Evolutionary conservation across 2,329 filamentous ascomycete species (phyloP).

Genomic region (Mycocentrospora acerina): DNA sequence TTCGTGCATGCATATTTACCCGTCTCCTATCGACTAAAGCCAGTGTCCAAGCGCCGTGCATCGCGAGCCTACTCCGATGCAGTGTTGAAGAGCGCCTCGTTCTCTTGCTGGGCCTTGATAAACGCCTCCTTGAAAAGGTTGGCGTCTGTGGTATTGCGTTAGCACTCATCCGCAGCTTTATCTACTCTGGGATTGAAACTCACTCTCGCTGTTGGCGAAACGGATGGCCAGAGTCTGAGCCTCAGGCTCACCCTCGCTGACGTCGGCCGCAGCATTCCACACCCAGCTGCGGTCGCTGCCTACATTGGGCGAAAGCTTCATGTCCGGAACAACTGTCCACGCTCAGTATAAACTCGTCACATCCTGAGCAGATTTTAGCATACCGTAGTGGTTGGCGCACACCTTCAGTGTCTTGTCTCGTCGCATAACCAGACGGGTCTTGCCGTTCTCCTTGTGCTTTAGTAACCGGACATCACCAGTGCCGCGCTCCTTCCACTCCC

Average conservation of each 20-base stretch:
- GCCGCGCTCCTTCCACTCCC: constrained; percentile 99
- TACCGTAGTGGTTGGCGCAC: constrained; percentile 99
- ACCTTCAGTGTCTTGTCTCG: constrained; percentile 99
- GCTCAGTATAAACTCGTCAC: constrained; percentile 20
- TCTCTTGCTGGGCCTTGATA: constrained; percentile 94
- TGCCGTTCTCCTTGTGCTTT: constrained; percentile 98
- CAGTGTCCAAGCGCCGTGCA: constrained; percentile 14
- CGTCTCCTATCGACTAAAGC: background rate
- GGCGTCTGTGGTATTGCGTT: constrained; percentile 64
- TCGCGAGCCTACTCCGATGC: constrained; percentile 44
- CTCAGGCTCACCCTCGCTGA: constrained; percentile 97
- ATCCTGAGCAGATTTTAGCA: constrained; percentile 36
- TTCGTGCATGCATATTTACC: constrained; percentile 25
- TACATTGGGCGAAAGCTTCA: constrained; percentile 98
- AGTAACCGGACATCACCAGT: constrained; percentile 94
- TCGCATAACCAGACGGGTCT: constrained; percentile 97
- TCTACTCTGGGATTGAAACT: constrained; percentile 45
- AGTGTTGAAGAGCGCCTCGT: constrained; percentile 75
- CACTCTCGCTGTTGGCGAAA: constrained; percentile 97
- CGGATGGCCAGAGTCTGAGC: constrained; percentile 94
- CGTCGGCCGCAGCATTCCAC: constrained; percentile 97
- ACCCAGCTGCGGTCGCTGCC: constrained; percentile 99
- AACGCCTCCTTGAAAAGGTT: constrained; percentile 98
- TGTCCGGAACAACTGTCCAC: constrained; percentile 82
- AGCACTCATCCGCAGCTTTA: constrained; percentile 24